phyloP scores from a whole-genome alignment of 352 stramenopile genomes.

The Pythium periplocum region DNA sequence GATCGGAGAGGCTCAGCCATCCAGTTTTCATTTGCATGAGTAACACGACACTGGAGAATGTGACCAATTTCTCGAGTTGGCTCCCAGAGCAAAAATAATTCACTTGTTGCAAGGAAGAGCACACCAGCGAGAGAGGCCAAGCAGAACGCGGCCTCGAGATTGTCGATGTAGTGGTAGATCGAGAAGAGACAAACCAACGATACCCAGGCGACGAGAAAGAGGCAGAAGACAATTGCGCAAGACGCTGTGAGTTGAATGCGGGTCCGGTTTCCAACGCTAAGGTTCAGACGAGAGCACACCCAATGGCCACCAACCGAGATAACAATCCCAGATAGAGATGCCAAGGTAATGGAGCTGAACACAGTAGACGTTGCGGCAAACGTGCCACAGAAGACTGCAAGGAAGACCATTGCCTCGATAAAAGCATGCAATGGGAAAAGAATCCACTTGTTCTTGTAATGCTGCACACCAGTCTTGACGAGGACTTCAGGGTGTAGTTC shows the following conservation, averaged over 20 bases:
- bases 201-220: conserved; percentile 66
- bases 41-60: conserved; percentile 74
- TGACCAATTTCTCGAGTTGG: conserved; percentile 64
- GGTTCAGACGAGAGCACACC: conserved; percentile 50
- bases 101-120: conserved; percentile 73
- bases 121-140: conserved; percentile 72
- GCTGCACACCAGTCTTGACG: conserved; percentile 38
- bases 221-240: conserved; percentile 67
- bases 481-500: conserved; percentile 55
- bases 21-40: conserved; percentile 76
- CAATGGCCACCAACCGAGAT: conserved; percentile 70
- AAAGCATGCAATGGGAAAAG: conserved; percentile 76
- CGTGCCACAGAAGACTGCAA: conserved; percentile 70
- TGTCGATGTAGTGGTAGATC: conserved; percentile 85
- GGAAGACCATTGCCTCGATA: conserved; percentile 62
- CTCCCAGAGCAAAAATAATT: conserved; percentile 80
- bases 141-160: conserved; percentile 80
- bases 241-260: conserved; percentile 62
- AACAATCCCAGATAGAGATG: conserved; percentile 64
- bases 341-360: conserved; percentile 71
- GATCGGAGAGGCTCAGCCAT: conserved; percentile 64
- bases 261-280: conserved; percentile 48
- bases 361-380: conserved; percentile 66
- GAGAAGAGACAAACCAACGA: conserved; percentile 65
- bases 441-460: conserved; percentile 71